Evolutionary conservation across 1,139 yeast species (phyloP), one percentile per base, ranked within the genome.

Genomic region (Schizosaccharomyces versatilis): DNA sequence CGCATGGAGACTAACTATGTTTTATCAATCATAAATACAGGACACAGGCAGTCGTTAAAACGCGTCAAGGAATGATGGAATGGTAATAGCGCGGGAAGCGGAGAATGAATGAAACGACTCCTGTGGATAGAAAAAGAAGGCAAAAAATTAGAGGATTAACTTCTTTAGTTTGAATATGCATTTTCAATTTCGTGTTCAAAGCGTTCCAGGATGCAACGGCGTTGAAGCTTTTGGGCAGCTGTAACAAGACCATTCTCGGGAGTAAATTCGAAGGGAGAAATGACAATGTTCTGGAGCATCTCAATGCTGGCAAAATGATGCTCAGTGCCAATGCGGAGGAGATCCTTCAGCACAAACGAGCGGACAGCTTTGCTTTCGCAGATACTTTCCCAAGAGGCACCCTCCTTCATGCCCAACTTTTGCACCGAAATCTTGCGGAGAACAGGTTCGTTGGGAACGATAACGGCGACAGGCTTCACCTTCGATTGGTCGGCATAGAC

Each of bases 201-300:
- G 53, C 63, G 78, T 48, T 73, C 78, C 65, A 85, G 72, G 66
- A 93, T 93, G 74, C 83, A 84, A 75, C 78, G 84, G 74, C 99
- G 81, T 73, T 90, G 95, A 63, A 93, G 76, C 70, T 93, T 93
- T 71, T 90, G 97, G 38, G 98, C 98, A 59, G 94, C 79, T 9
- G 97, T 86, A 57, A 90, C 93, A 61, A 73, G 83, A 1, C 96
- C 97, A 65, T 81, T 84, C 69, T 85, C 94, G 53, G 98, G 97
- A 54, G 97, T 88, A 97, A 98, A 93, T 71, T 93, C 99, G 54
- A 81, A 88, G 62, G 83, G 90, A 59, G 80, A 75, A 58, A 93
- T 68, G 19, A 83, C 86, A 59, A 83, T 74, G 61, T 90, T 94
- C 61, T 78, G 79, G 59, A 93, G 68, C 60, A 88, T 72, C 69